Conservation (phyloP, 2,329 filamentous ascomycete species). For the Xylaria hypoxylon region DNA sequence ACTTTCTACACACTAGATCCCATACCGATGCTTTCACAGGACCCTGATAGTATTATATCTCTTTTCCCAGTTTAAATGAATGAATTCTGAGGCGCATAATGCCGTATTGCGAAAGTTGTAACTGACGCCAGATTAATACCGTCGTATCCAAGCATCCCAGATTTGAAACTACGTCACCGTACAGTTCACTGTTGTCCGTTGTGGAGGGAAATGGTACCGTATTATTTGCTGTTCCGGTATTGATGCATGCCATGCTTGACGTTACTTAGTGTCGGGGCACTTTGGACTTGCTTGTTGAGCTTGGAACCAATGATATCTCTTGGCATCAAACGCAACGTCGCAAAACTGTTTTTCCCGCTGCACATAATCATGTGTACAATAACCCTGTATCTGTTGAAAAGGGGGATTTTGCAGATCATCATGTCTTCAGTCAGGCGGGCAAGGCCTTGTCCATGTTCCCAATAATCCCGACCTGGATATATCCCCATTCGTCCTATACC, state of each 20-base stretch:
- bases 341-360: not conserved
- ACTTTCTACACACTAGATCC: too few relatives aligned
- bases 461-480: not conserved
- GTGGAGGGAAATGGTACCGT: not conserved
- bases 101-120: not conserved
- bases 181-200: not conserved
- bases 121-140: not conserved
- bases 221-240: not conserved
- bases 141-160: not conserved
- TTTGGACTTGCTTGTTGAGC: not conserved
- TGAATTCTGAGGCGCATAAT: constrained; percentile 5
- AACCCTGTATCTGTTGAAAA: not conserved
- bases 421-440: constrained; percentile 8
- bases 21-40: too few relatives aligned
- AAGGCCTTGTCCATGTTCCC: not conserved
- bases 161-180: constrained; percentile 19
- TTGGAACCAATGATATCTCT: not conserved
- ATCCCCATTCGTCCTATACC: not conserved
- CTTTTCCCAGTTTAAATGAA: not conserved
- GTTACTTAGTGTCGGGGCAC: not conserved
- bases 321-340: not conserved
- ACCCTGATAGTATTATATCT: too few relatives aligned
- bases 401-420: constrained; percentile 15
- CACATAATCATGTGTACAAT: constrained; percentile 2
- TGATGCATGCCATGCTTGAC: constrained; percentile 10